Conservation (phyloP, 768 basidiomycete genomes). For the Trametes gibbosa region DNA sequence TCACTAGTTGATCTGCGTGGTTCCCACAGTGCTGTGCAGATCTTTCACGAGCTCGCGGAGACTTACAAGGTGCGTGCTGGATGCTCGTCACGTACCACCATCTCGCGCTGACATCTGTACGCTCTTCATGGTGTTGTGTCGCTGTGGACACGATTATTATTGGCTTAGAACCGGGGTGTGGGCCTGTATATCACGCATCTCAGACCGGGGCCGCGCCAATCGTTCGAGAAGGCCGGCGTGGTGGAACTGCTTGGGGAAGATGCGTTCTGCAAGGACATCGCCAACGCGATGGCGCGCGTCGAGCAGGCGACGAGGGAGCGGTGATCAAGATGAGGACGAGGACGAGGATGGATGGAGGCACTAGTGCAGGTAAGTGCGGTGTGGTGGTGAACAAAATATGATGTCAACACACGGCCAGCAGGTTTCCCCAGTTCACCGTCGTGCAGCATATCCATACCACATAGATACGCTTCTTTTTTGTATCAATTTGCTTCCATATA, state of each 20-base stretch:
- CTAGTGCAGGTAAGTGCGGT: not conserved
- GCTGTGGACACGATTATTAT: not conserved
- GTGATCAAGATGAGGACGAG: not conserved
- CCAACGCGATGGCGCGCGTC: conserved; percentile 40
- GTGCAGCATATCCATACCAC: not conserved
- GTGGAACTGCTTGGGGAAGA: conserved; percentile 42
- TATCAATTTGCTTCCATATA: no score
- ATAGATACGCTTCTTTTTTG: not conserved
- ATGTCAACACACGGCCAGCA: no score
- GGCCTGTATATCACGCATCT: conserved; percentile 47
- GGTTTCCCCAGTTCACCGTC: not conserved
- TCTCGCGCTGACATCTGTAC: not conserved
- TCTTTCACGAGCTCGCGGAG: conserved; percentile 74
- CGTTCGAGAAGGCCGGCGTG: conserved; percentile 46
- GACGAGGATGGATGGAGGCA: not conserved
- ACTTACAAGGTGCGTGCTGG: conserved; percentile 62
- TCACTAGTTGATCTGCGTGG: not conserved
- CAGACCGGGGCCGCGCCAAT: conserved; percentile 32
- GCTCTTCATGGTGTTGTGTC: not conserved
- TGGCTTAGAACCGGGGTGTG: conserved; percentile 42
- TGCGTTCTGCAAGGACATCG: conserved; percentile 43
- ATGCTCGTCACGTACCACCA: not conserved
- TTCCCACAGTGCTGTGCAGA: conserved; percentile 67
- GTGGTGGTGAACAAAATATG: no score
- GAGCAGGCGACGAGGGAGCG: conserved; percentile 27